A percentile compares a stretch with the other conserved stretches of the same genome.
Conservation (phyloP, 2,329 filamentous ascomycete species). For the Fulvia fulva region DNA sequence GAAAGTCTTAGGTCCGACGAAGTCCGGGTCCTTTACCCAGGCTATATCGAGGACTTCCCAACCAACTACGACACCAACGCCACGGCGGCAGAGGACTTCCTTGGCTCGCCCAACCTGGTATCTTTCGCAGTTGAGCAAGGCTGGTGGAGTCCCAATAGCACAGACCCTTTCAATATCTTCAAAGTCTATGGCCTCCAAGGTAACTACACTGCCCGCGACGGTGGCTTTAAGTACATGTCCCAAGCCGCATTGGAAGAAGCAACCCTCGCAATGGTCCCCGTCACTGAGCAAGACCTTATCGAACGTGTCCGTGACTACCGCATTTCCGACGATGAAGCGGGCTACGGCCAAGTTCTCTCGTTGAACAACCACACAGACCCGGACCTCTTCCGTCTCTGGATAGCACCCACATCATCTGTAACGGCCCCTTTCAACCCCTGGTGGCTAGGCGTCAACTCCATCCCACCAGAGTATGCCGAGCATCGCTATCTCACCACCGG, state of each 20-base stretch:
- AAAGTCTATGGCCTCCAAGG: slow-evolving; percentile 33
- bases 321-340: slow-evolving; percentile 36
- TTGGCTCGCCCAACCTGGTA: slow-evolving; percentile 35
- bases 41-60: slow-evolving; percentile 37
- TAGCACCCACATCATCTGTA: slow-evolving; percentile 34
- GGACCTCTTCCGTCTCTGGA: slow-evolving; percentile 35
- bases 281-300: slow-evolving; percentile 50
- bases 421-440: slow-evolving; percentile 35
- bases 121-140: slow-evolving; percentile 35
- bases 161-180: slow-evolving; percentile 36
- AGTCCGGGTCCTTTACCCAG: slow-evolving; percentile 35
- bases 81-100: slow-evolving; percentile 23
- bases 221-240: slow-evolving; percentile 38
- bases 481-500: slow-evolving; percentile 36
- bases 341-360: slow-evolving; percentile 35
- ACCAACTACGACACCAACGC: slow-evolving; percentile 29
- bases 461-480: slow-evolving; percentile 33
- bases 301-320: slow-evolving; percentile 36
- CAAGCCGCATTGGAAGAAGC: slow-evolving; percentile 36
- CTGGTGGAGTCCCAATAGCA: slow-evolving; percentile 33
- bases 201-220: slow-evolving; percentile 32
- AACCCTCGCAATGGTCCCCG: slow-evolving; percentile 41
- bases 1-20: slow-evolving; percentile 32
- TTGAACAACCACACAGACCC: slow-evolving; percentile 27
- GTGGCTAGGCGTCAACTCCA: slow-evolving; percentile 34